A percentile compares a stretch with the other conserved stretches of the same genome.
These are phyloP conservation scores for Plectranthus barbatus DNA, from an alignment of 257 asterid species.

Conservation along the genomic window DNA sequence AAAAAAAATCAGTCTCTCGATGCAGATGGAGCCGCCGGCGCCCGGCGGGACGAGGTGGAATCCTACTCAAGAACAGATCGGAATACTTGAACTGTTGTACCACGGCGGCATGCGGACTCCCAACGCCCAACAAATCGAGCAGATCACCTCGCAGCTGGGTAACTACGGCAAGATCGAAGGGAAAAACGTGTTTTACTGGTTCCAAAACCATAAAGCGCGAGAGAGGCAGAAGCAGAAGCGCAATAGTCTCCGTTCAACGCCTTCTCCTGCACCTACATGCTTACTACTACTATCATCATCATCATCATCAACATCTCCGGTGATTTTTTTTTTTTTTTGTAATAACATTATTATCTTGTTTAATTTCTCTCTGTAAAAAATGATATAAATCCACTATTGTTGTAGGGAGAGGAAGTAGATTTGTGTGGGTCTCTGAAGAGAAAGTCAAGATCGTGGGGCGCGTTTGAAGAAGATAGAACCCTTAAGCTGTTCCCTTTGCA, in stretches of 20 bases:
- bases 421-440: conserved; percentile 43
- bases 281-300: too few relatives aligned
- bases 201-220: conserved; percentile 94
- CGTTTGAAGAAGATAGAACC: conserved; percentile 40
- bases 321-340: too few relatives aligned
- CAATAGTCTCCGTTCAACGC: background rate
- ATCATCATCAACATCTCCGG: too few relatives aligned
- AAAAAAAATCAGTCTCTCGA: too few relatives aligned
- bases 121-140: conserved; percentile 80
- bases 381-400: too few relatives aligned
- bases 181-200: conserved; percentile 94
- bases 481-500: conserved; percentile 82
- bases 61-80: conserved; percentile 90
- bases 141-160: conserved; percentile 54
- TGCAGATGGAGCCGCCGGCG: conserved; percentile 42
- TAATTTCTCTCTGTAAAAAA: too few relatives aligned
- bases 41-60: conserved; percentile 90
- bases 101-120: conserved; percentile 82
- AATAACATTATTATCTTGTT: too few relatives aligned
- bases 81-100: conserved; percentile 77
- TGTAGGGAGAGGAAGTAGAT: conserved; percentile 24
- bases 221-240: conserved; percentile 95
- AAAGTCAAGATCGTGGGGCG: background rate
- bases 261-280: too few relatives aligned
- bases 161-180: conserved; percentile 86